Base-by-base conservation (phyloP, 163 green algal species). In the Scenedesmus sp. region DNA sequence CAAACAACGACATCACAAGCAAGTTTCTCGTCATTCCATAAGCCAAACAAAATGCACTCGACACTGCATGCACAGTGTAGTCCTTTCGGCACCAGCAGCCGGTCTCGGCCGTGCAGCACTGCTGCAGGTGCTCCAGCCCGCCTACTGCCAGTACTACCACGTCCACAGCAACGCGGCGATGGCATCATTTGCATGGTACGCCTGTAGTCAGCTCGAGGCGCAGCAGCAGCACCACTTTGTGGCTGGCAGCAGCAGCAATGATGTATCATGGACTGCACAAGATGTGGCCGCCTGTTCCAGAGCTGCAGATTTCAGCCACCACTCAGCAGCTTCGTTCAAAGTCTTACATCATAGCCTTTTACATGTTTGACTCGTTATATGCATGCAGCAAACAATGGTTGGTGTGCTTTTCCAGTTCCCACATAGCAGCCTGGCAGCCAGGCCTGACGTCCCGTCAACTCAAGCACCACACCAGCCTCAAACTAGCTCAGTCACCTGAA, bases 161-260 rank as follows among this genome's bases (percentile, higher is more conserved):
- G 2, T 52, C 3, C 23, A 13, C 70, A 18, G 13, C 23, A 52
- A 79, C 70, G 70, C 13, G 20, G 70, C 23, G 70, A 79, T 5
- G 70, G 20, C 70, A 79, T 79, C 70, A 79, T 79, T 59, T 84
- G 77, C 77, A 84, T 23, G 77, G 34, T 60, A 57, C 34, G 77
- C 77, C 3, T 4, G 6, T 56, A 60, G 34, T 2, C 46, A 26
- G 34, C 34, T 23, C 15, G 10, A 26, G 67, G 12, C 15, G 67
- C 67, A 79, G 67, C 67, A 79, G 67, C 67, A 79, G 74, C 74
- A 54, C 12, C 77, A 84, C 12, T 46, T 79, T 23, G 4, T 57
- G 77, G 3, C 10, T 4, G 46, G 2, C 77, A 84, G 34, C 46
- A n/a, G 77, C 46, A 57, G 74, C 74, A 18, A 7, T 55, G 77